Evolutionary conservation across 208 protist genomes (phyloP), one percentile per base, ranked within the genome.

Genomic region (Wallacemonas collosoma): DNA sequence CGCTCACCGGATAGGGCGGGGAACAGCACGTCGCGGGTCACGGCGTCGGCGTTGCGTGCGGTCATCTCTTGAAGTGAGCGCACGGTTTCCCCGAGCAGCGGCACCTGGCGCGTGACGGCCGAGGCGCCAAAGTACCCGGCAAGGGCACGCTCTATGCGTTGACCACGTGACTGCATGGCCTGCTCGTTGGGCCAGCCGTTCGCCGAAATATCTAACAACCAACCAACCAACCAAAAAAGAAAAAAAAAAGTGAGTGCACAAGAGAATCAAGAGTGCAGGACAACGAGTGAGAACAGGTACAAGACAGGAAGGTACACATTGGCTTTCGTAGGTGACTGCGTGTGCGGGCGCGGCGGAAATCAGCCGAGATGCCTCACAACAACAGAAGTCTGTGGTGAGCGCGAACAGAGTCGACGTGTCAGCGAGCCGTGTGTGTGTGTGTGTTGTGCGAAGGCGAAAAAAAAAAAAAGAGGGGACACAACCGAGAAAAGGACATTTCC

Each of bases 11-110:
- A 44, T 17, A 48, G 39, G 44, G 15, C 15, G 5, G 68, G 68
- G 55, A 75, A 71, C 11, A 74, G 68, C 43, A 79, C 50, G 7
- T 45, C 61, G 8, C 55, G 39, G 4, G 68, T 64, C 44, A 64
- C 36, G 17, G 68, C 68, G 14, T 64, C 68, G 5, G 68, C 68
- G 26, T 72, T 50, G 7, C 14, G 4, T 3, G 11, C 5, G 4
- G 55, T 56, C 55, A 39, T 43, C 60, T 17, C 51, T 57, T 45
- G 80, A 57, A 35, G 50, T 26, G 43, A 12, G 43, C 40, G 41
- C 60, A 65, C 60, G n/a, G 60, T 65, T 14, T 45, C 60, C 12
- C 60, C 60, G 7, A 62, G 68, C 2, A 62, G 50, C 2, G 68
- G 53, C 3, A 72, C 26, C 36, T 26, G 7, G 2, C 7, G 26